Percentiles rank a stretch among this genome's conserved stretches.
phyloP scores from a whole-genome alignment of 139 green algal species.

The Spirogloea muscicola region DNA sequence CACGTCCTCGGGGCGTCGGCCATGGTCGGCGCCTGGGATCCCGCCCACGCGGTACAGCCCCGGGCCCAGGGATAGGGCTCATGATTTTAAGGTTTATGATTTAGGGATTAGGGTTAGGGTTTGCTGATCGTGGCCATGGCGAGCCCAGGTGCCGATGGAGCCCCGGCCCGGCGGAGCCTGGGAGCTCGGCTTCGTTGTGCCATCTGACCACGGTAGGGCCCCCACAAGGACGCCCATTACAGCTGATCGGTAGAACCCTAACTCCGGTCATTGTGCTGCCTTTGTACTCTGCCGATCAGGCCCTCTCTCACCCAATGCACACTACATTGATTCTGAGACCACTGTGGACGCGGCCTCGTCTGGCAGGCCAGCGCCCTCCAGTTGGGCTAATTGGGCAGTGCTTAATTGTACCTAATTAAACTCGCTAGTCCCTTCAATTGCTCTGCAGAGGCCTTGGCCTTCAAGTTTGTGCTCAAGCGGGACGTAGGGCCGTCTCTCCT shows the following conservation, averaged over 20 bases:
- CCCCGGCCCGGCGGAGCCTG: conserved; percentile 2
- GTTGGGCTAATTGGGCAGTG: not conserved
- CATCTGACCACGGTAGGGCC: conserved; percentile 20
- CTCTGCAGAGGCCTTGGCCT: not conserved
- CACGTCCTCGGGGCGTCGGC: conserved; percentile 14
- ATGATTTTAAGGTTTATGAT: not conserved
- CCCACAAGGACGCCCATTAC: not conserved
- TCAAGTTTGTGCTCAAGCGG: conserved; percentile 21
- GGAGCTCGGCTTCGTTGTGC: conserved; percentile 32
- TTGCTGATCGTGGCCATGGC: not conserved
- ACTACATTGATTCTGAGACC: not conserved
- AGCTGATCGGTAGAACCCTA: not conserved
- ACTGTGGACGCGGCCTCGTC: not conserved
- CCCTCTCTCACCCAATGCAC: not conserved
- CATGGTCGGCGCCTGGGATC: conserved; percentile 29
- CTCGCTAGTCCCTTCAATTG: not conserved
- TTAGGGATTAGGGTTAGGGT: not conserved
- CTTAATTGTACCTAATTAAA: not conserved
- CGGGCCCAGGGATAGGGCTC: not conserved
- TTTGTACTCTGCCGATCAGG: not conserved
- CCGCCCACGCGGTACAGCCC: not conserved
- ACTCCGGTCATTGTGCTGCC: not conserved
- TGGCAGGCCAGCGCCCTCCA: too few species aligned
- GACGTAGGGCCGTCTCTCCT: not conserved
- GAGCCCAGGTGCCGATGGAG: conserved; percentile 30